These are phyloP conservation scores for Avena insularis DNA, from an alignment of 176 grass and related monocot species.

Conservation along the genomic window DNA sequence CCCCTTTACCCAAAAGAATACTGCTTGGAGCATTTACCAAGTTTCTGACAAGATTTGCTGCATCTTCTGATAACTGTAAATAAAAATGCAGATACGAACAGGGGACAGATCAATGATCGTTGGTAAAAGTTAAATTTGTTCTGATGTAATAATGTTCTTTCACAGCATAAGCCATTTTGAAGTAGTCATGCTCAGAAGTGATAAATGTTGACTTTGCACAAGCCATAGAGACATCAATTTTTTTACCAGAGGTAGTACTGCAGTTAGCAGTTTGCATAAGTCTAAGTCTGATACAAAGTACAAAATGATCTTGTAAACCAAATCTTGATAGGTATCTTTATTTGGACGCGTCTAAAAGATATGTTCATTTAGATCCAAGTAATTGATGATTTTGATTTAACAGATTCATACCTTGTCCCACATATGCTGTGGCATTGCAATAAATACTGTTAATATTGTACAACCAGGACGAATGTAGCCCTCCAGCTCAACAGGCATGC, in stretches of 20 bases:
- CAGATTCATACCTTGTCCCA: conserved; percentile 85
- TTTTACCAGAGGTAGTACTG: not conserved
- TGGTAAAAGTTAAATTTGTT: not conserved
- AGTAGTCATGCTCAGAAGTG: not conserved
- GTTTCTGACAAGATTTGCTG: conserved; percentile 63
- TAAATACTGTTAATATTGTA: conserved; percentile 92
- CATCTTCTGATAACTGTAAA: conserved; percentile 72
- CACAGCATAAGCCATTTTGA: not conserved
- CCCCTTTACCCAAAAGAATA: conserved; percentile 81
- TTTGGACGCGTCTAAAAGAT: not conserved
- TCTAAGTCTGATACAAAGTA: not conserved
- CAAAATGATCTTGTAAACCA: not conserved
- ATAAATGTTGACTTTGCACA: not conserved
- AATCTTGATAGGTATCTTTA: not conserved
- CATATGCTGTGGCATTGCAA: conserved; percentile 93
- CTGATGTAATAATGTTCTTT: not conserved
- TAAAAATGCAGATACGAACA: conserved; percentile 25
- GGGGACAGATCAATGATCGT: conserved; percentile 6
- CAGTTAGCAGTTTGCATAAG: conserved; percentile 28
- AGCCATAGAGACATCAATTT: conserved; percentile 17
- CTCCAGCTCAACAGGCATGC: conserved; percentile 99
- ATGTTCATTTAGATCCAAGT: not conserved
- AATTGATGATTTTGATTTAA: conserved; percentile 6
- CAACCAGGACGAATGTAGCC: conserved; percentile 98
- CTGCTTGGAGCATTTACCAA: conserved; percentile 87